Conservation (phyloP, 1,284 basidiomycete genomes). For the Coniferiporia weirii region DNA sequence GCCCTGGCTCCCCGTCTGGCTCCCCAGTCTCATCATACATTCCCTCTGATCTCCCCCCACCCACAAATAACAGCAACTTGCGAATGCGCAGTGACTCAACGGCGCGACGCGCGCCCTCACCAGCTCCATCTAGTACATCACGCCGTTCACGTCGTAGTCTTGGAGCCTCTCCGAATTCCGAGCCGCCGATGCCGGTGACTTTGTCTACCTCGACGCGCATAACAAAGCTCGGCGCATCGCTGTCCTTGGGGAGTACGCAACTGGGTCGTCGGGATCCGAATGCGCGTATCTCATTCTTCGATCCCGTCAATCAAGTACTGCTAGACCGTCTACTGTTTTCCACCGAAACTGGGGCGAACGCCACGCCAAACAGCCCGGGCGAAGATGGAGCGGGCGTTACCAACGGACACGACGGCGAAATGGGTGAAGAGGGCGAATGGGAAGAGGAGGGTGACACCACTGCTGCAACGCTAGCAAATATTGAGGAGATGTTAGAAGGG, state of each 20-base stretch:
- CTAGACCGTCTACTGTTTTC: constrained; percentile 63
- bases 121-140: constrained; percentile 12
- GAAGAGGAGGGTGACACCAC: constrained; percentile 70
- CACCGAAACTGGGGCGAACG: not conserved
- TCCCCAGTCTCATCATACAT: constrained; percentile 1
- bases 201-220: not conserved
- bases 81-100: constrained; percentile 6
- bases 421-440: constrained; percentile 27
- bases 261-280: constrained; percentile 47
- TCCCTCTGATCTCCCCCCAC: not conserved
- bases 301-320: constrained; percentile 65
- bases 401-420: not conserved
- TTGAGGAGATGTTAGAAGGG: constrained; percentile 98
- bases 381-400: constrained; percentile 18
- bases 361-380: constrained; percentile 12
- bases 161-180: not conserved
- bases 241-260: constrained; percentile 8
- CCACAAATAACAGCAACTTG: not conserved
- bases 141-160: constrained; percentile 11
- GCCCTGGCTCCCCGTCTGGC: constrained; percentile 15
- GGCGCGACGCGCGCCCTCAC: constrained; percentile 10
- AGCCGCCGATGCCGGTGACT: constrained; percentile 2
- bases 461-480: constrained; percentile 79
- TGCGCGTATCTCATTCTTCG: constrained; percentile 74
- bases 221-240: not conserved